Evolutionary conservation across 345 rosid genomes (phyloP), one percentile per base, ranked within the genome.

Genomic region (Brassica carinata): DNA sequence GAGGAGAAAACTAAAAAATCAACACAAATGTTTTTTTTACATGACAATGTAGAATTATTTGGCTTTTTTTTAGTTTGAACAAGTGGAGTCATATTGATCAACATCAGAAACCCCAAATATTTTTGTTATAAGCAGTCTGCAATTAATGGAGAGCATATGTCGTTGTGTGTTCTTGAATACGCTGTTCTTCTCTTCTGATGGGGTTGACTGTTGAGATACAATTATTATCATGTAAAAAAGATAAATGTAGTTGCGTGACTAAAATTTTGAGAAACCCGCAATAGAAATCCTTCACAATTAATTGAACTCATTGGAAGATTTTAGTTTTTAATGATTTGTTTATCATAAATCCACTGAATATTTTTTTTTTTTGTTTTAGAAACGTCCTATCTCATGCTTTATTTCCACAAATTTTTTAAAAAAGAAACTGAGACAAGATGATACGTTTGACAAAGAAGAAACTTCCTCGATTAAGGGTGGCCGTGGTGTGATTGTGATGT

Each of bases 381-480:
- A 23, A 59, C 64, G 5, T 59, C 29, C 26, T 19, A 9, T 59
- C 19, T 53, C 6, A 23, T 23, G 4, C 13, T 23, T 78, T 34
- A 58, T 36, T 71, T 77, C 55, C 17, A 13, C 55, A 10, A 8
- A 1, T 3, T 77, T 59, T 0, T 19, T 14, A 5, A 2, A 2
- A 38, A 1, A 18, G 9, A 62, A 59, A 71, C 23, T 18, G 51
- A 34, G 57, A 40, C 2, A 65, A 53, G 15, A 45, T 75, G 55
- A 33, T 29, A 64, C 63, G 75, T 48, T 34, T 62, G 55, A 63
- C 18, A 34, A 71, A 78, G 18, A 34, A 34, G 66, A 78, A 77
- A 71, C 43, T 17, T 63, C 76, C 31, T 53, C 34, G 31, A 65
- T 53, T n/a, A 36, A 17, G 59, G 19, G 19, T n/a, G 59, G n/a